Evolutionary conservation across 1,284 basidiomycete species (phyloP).

Genomic region (Meripilus lineatus): DNA sequence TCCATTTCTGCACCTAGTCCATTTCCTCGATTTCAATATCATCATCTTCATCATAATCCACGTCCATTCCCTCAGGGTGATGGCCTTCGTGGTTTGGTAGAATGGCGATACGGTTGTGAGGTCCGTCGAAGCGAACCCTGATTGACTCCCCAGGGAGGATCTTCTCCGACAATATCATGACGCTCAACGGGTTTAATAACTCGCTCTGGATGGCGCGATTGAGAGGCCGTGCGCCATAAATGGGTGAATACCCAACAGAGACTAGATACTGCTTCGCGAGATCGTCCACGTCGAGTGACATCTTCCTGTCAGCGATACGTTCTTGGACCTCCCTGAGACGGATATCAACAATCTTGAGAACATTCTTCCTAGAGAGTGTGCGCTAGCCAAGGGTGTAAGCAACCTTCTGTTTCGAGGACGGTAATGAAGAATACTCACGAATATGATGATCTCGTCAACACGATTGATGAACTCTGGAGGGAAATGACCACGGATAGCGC

Average conservation of each 20-base stretch:
- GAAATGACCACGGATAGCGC: conserved; percentile 78
- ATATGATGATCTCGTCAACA: conserved; percentile 86
- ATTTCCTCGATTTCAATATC: conserved; percentile 77
- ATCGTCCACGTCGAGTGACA: conserved; percentile 73
- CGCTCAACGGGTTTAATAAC: conserved; percentile 88
- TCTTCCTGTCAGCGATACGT: conserved; percentile 76
- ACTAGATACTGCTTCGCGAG: conserved; percentile 81
- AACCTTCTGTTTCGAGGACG: neutral
- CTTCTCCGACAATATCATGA: conserved; percentile 82
- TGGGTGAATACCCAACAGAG: conserved; percentile 80
- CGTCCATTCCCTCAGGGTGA: conserved; percentile 50
- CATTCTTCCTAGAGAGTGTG: conserved; percentile 67
- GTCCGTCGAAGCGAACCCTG: conserved; percentile 76
- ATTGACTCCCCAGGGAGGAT: conserved; percentile 82
- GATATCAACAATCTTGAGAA: conserved; percentile 83
- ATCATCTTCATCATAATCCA: conserved; percentile 44
- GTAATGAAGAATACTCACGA: conserved; percentile 49
- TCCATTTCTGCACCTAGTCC: conserved; percentile 41
- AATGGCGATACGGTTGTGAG: conserved; percentile 77
- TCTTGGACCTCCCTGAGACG: conserved; percentile 64
- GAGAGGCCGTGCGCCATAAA: conserved; percentile 89
- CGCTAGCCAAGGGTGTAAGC: conserved; percentile 39
- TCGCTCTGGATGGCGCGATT: conserved; percentile 92
- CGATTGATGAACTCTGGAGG: conserved; percentile 93
- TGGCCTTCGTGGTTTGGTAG: conserved; percentile 82